Evolutionary conservation across 306 rosid species (phyloP), one percentile per base, ranked within the genome.

Genomic region (Cercis canadensis): DNA sequence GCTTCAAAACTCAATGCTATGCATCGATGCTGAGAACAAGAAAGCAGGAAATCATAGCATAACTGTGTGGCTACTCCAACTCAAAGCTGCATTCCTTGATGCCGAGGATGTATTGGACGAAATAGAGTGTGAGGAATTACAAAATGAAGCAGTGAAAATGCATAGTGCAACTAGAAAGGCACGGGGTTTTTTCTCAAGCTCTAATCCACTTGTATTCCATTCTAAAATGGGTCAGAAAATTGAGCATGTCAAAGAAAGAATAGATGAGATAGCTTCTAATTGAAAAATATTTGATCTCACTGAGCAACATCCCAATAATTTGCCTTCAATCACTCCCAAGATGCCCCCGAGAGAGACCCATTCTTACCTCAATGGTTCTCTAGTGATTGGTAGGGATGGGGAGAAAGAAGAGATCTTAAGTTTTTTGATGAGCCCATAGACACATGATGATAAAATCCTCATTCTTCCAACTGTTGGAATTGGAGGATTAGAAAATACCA

Each of bases 51-150:
- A 44, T 4, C 3, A 4, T 10, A 44, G 49, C 49, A 44, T 13
- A 13, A 44, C 14, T 13, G 15, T 9, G 15, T 44, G 49, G 49
- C n/a, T 44, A 11, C 49, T 2, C 8, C 18, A 36, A 17, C 69
- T 72, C 17, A 63, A 34, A 49, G 18, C 49, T 13, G 43, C 11
- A 2, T 47, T 79, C 32, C 11, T 36, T 3, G 53, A 37, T 11
- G 69, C 69, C 0, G 69, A 63, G 17, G 58, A 41, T 33, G 29
- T 57, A 36, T 8, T 80, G 4, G 77, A 69, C 14, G 74, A 69
- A 11, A 32, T 80, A n/a, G 59, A 80, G 0, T 74, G 76, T 3
- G 33, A 69, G 24, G 46, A 33, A 36, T 19, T 67, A 57, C 46
- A 47, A 15, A 60, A 14, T 49, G 8, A 44, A 41, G 55, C 14